A percentile compares a stretch with the other conserved stretches of the same genome.
These are phyloP conservation scores for Eimeria praecox DNA, from an alignment of 169 alveolate genomes.

Conservation along the genomic window DNA sequence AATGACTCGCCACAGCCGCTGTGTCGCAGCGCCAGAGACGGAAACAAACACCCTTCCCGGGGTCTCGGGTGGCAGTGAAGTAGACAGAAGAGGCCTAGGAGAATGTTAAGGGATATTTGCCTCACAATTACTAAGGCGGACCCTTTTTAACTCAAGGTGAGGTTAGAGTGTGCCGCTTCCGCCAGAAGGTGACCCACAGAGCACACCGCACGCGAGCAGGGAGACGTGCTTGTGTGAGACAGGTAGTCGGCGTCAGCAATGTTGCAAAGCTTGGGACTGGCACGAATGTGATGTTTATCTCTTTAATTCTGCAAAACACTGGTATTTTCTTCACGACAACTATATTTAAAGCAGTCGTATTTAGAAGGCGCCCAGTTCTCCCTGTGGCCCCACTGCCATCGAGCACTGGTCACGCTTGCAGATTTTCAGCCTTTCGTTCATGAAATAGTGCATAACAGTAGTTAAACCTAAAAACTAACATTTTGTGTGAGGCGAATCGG, in stretches of 20 bases:
- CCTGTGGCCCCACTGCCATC: conserved; percentile 1
- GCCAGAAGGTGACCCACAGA: conserved; percentile 32
- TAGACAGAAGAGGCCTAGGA: conserved; percentile 29
- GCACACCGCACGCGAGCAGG: conserved; percentile 68
- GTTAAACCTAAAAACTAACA: not conserved
- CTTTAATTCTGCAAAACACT: not conserved
- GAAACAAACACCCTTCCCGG: not conserved
- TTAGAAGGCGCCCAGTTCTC: not conserved
- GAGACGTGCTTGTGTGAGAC: conserved; percentile 75
- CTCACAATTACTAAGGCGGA: conserved; percentile 12
- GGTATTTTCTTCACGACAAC: not conserved
- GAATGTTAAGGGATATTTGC: conserved; percentile 33
- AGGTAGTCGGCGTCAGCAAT: conserved; percentile 70
- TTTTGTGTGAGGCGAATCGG: not conserved
- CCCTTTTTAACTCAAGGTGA: conserved; percentile 35
- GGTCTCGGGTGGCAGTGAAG: not conserved
- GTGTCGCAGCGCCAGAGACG: conserved; percentile 57
- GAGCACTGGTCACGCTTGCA: not conserved
- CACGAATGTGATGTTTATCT: conserved; percentile 12
- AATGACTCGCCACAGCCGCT: conserved; percentile 38
- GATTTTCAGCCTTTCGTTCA: not conserved
- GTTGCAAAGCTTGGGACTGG: conserved; percentile 47
- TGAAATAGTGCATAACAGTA: conserved; percentile 1
- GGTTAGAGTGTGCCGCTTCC: conserved; percentile 47
- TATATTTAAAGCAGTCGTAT: not conserved